Base-by-base conservation (phyloP, 2,329 filamentous ascomycete genomes). In the Exophiala phaeomuriformis region DNA sequence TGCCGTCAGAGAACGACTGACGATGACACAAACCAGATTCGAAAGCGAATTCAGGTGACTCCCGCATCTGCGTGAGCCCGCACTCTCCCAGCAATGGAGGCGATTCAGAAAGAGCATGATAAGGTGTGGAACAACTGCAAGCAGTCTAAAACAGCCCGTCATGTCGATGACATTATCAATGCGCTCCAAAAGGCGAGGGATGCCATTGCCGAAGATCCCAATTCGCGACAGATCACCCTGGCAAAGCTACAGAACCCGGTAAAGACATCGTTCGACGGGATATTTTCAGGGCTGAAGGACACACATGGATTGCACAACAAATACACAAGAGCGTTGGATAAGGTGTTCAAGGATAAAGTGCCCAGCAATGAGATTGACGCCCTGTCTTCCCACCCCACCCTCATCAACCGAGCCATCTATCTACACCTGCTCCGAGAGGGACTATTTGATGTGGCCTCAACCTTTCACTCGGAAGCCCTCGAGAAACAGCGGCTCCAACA, bases 341-440 rank as follows among this genome's bases (percentile, higher is more conserved):
- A 85, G 77, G 80, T 85, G 64, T 85, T 83, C 66, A 84, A 84
- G 71, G 79, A 81, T 57, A 80, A 80, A 57, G 75, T 86, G 9
- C 82, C 91, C 0, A 86, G 84, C 9, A 86, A 83, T 64, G 86
- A 90, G 53, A 84, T 89, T 64, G 89, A 95, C 69, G 85, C 84
- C 33, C 82, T 96, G 69, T 83, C 82, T 1, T 80, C 84, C 19
- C 83, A 94, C 61, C 79, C 86, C 3, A 76, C 79, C 10, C 77
- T 96, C 8, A 88, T 97, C 66, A 94, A 96, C 71, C 83, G 90
- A 52, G 91, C 93, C 4, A 94, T 98, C 63, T 88, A 88, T 6
- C 96, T 97, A 90, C 93, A 98, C 67, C 79, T 98, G 27, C 79
- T 98, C 37, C 87, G 93, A 39, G 91, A 97, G 72, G 93, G 93